A percentile compares a stretch with the other conserved stretches of the same genome.
phyloP scores from a whole-genome alignment of 768 basidiomycete species.

The Boletus reticulatus region DNA sequence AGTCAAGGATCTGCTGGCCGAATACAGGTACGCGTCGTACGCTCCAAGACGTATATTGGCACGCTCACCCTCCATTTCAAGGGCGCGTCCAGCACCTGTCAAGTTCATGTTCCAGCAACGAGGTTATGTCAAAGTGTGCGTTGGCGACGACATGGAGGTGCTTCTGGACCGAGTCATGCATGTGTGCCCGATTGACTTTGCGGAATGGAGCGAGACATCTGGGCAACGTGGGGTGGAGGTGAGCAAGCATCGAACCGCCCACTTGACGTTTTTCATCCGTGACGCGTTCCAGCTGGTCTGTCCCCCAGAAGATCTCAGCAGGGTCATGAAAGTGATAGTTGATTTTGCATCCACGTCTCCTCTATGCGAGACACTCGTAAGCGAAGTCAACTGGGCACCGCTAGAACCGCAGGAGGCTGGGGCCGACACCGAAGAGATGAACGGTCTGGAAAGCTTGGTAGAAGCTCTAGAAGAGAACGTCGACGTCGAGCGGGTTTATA shows the following conservation, averaged over 20 bases:
- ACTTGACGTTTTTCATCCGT: neutral
- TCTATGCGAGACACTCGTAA: conserved; percentile 40
- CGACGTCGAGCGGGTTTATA: conserved; percentile 60
- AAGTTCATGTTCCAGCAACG: conserved; percentile 61
- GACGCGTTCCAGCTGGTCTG: conserved; percentile 42
- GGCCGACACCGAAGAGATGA: conserved; percentile 37
- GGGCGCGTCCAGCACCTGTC: conserved; percentile 61
- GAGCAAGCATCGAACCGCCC: conserved; percentile 1
- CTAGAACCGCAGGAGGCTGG: conserved; percentile 36
- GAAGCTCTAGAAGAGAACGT: conserved; percentile 54
- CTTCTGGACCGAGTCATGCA: conserved; percentile 42
- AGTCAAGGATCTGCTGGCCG: conserved; percentile 50
- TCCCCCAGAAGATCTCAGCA: conserved; percentile 38
- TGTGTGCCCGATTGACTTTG: conserved; percentile 46
- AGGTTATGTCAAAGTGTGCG: conserved; percentile 48
- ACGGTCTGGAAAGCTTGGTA: conserved; percentile 43
- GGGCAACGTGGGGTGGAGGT: conserved; percentile 36
- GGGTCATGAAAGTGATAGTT: conserved; percentile 36
- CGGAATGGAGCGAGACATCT: conserved; percentile 34
- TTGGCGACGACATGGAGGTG: conserved; percentile 33
- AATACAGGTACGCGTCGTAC: conserved; percentile 41
- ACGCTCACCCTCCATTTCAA: conserved; percentile 22
- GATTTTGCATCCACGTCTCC: conserved; percentile 24
- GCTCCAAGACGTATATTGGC: neutral
- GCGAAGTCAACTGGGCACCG: conserved; percentile 57